Percentiles rank a stretch among this genome's conserved stretches.
Conservation (phyloP, 2,329 filamentous ascomycete genomes). For the Claviceps purpurea region DNA sequence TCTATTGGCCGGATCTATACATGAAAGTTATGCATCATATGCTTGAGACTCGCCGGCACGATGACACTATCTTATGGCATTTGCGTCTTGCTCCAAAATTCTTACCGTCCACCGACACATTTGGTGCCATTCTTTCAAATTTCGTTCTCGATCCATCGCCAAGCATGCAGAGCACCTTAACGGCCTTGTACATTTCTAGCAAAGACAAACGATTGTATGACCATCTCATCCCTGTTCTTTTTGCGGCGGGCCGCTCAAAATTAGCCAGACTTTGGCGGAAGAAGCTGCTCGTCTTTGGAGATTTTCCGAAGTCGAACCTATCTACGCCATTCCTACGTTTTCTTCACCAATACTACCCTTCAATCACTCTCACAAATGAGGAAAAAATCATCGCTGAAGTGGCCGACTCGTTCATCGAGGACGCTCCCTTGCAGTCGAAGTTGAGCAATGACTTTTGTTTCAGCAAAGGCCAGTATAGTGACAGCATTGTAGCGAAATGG, state of each 20-base stretch:
- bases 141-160: conserved; percentile 26
- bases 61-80: conserved; percentile 34
- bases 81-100: conserved; percentile 29
- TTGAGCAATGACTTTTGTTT: not conserved
- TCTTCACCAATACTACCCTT: conserved; percentile 31
- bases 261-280: conserved; percentile 36
- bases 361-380: conserved; percentile 20
- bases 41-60: conserved; percentile 24
- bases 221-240: conserved; percentile 36
- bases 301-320: conserved; percentile 27
- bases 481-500: conserved; percentile 60
- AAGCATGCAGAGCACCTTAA: conserved; percentile 26
- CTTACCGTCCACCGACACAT: conserved; percentile 25
- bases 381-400: conserved; percentile 19
- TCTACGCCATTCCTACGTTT: conserved; percentile 36
- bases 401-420: not conserved
- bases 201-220: conserved; percentile 34
- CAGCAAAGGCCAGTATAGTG: conserved; percentile 14
- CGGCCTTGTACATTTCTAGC: conserved; percentile 31
- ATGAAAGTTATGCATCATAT: conserved; percentile 30
- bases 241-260: conserved; percentile 28
- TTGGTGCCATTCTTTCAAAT: conserved; percentile 28
- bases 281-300: conserved; percentile 25
- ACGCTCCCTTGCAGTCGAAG: not conserved
- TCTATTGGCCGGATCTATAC: conserved; percentile 38